phyloP scores from a whole-genome alignment of 306 rosid species.

The Delonix regia region DNA sequence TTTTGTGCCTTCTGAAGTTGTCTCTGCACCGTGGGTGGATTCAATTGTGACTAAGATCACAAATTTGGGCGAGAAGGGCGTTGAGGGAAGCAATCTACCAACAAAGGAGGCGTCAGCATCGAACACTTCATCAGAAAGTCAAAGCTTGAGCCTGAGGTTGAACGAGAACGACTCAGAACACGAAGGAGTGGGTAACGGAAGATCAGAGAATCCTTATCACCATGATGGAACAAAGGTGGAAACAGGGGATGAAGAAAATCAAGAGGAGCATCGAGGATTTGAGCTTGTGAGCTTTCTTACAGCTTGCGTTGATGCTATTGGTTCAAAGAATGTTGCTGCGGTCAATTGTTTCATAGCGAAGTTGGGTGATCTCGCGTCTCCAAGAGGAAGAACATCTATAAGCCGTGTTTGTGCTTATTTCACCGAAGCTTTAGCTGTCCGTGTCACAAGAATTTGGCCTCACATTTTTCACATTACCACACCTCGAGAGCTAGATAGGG shows the following conservation, averaged over 20 bases:
- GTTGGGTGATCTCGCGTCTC: conserved; percentile 87
- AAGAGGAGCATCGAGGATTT: conserved; percentile 64
- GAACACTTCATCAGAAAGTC: conserved; percentile 69
- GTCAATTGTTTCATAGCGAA: conserved; percentile 72
- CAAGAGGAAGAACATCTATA: conserved; percentile 61
- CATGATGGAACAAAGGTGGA: conserved; percentile 54
- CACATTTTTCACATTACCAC: conserved; percentile 74
- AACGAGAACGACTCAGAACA: conserved; percentile 62
- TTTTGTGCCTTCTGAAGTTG: conserved; percentile 69
- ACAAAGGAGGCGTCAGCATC: conserved; percentile 61
- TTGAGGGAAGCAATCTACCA: conserved; percentile 55
- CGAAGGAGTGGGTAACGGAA: conserved; percentile 71
- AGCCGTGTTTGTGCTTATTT: conserved; percentile 76
- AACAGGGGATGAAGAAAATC: conserved; percentile 58
- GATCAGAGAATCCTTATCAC: conserved; percentile 58
- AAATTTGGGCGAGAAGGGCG: conserved; percentile 58
- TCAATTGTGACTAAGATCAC: conserved; percentile 73
- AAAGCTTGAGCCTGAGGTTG: conserved; percentile 53
- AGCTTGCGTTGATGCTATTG: conserved; percentile 88
- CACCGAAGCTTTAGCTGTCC: conserved; percentile 84
- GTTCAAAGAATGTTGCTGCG: conserved; percentile 62
- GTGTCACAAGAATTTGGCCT: conserved; percentile 91
- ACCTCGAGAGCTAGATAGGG: conserved; percentile 76
- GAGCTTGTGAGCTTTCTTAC: conserved; percentile 76
- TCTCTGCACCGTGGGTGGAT: conserved; percentile 71